Percentiles rank a stretch among this genome's conserved stretches.
Evolutionary conservation across 805 yeast species (phyloP).

Genomic region (Naumovozyma baii): DNA sequence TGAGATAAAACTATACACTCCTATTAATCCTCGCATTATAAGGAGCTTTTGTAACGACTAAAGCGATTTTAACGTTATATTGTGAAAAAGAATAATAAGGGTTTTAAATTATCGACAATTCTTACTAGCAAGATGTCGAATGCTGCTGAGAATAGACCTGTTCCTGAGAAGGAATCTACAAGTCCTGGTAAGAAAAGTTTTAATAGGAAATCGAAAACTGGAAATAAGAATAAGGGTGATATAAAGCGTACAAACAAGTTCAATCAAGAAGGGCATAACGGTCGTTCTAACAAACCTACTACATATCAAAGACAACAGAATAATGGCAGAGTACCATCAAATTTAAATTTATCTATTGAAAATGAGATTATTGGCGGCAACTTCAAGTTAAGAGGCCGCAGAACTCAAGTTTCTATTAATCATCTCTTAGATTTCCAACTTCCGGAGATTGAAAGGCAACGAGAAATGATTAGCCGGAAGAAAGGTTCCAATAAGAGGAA

Average conservation of each 20-base stretch:
- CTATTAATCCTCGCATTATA: too few relatives aligned
- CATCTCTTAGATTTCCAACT: constrained; percentile 54
- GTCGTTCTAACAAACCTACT: not conserved
- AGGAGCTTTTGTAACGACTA: too few relatives aligned
- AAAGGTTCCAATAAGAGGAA: constrained; percentile 11
- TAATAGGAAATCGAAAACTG: not conserved
- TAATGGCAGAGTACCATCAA: not conserved
- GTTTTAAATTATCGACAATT: not conserved
- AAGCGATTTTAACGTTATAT: too few relatives aligned
- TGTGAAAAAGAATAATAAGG: too few relatives aligned
- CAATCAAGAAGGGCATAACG: not conserved
- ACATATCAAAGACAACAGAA: not conserved
- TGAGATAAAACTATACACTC: too few relatives aligned
- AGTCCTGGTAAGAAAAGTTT: constrained; percentile 1
- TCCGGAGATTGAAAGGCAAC: constrained; percentile 32
- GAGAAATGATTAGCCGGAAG: constrained; percentile 5
- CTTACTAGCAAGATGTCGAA: not conserved
- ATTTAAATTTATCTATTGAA: constrained; percentile 25
- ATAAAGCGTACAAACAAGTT: not conserved
- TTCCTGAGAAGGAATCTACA: constrained; percentile 5
- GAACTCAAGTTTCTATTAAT: constrained; percentile 45
- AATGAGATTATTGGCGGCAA: constrained; percentile 29
- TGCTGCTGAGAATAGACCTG: not conserved
- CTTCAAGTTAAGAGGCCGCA: constrained; percentile 30
- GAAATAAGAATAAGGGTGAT: not conserved